phyloP scores from a whole-genome alignment of 805 yeast genomes.

The Starmera amethionina region DNA sequence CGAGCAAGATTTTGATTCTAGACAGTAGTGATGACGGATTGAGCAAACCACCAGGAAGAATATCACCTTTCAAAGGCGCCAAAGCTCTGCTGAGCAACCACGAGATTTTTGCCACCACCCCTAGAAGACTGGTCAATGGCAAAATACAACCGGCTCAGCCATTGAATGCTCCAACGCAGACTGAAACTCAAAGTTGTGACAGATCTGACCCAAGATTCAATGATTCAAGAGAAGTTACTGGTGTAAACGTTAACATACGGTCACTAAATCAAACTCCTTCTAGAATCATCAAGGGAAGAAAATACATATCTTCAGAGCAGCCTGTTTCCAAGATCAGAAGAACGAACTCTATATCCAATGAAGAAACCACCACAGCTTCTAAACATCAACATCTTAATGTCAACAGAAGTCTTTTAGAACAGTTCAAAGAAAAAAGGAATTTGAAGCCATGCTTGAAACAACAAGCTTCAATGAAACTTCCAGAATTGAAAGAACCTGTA shows the following conservation, averaged over 20 bases:
- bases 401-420: slow-evolving; percentile 10
- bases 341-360: neutral
- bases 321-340: neutral
- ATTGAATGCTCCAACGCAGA: no score
- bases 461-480: slow-evolving; percentile 9
- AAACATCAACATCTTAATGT: slow-evolving; percentile 1
- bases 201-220: slow-evolving; percentile 6
- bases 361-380: neutral
- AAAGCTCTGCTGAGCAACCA: slow-evolving; percentile 5
- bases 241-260: no score
- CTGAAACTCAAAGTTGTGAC: slow-evolving; percentile 20
- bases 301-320: neutral
- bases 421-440: slow-evolving; percentile 5
- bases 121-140: slow-evolving; percentile 14
- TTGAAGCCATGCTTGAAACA: slow-evolving; percentile 1
- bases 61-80: slow-evolving; percentile 18
- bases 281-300: slow-evolving; percentile 18
- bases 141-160: no score
- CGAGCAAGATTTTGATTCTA: no score
- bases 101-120: slow-evolving; percentile 18
- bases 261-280: slow-evolving; percentile 14
- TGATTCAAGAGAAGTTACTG: no score
- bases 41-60: slow-evolving; percentile 13
- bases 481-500: slow-evolving; percentile 1
- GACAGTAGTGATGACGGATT: neutral